Percentiles rank a stretch among this genome's conserved stretches.
These are phyloP conservation scores for Flaveria brownii DNA, from an alignment of 129 eudicot species.

Conservation along the genomic window DNA sequence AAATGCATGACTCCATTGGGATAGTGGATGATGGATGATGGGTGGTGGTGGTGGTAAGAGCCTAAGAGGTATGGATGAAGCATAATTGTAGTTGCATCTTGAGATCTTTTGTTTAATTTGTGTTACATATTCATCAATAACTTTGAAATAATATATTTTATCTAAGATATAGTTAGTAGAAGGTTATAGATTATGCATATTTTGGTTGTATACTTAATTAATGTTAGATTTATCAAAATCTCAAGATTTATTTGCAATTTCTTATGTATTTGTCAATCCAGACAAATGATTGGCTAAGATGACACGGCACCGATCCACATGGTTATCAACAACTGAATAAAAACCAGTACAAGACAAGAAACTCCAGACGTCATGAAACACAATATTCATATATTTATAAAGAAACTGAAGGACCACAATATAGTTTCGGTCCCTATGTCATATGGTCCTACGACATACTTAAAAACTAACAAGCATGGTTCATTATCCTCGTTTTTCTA, in stretches of 20 bases:
- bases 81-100: conserved; percentile 5
- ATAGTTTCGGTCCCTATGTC: conserved; percentile 38
- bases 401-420: conserved; percentile 42
- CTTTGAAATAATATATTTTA: not conserved
- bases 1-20: conserved; percentile 8
- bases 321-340: conserved; percentile 27
- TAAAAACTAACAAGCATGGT: conserved; percentile 16
- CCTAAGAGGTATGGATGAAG: conserved; percentile 28
- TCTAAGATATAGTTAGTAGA: not conserved
- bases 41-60: conserved; percentile 5
- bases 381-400: conserved; percentile 25
- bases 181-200: not conserved
- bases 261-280: not conserved
- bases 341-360: conserved; percentile 25
- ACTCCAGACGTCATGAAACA: conserved; percentile 22
- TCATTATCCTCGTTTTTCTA: not conserved
- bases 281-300: conserved; percentile 12
- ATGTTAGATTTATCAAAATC: not conserved
- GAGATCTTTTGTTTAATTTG: not conserved
- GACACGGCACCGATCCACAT: conserved; percentile 22
- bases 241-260: not conserved
- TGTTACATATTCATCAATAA: not conserved
- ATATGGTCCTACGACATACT: conserved; percentile 27
- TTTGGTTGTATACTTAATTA: not conserved
- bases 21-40: conserved; percentile 23